Base-by-base conservation (phyloP, 169 alveolate genomes). In the Cryptosporidium tyzzeri region DNA sequence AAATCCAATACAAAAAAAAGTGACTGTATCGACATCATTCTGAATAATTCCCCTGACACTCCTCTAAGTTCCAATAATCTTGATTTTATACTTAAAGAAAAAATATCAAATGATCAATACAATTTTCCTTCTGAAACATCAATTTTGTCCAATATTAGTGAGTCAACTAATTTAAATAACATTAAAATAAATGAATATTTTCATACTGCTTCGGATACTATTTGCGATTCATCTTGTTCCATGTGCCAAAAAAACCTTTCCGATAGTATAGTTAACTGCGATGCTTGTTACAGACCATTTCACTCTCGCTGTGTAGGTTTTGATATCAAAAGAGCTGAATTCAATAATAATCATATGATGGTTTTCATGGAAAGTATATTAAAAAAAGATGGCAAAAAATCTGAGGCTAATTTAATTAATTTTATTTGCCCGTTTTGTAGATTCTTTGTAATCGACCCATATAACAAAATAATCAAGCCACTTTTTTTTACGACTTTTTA, bases 381-480 rank as follows among this genome's bases (percentile, higher is more conserved):
- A 9, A 80, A 59, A 62, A 59, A 29, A 62, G 75, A 80, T 35
- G 31, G 39, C 18, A 80, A 80, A 26, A 31, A 62, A 44, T 12
- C 12, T 23, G 31, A 44, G 2, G 39, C 39, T 61, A 65, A 80
- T 59, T 62, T 80, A 23, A 41, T 80, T 29, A 80, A 80, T 33
- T 80, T 80, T 23, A 53, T 80, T 39, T 80, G 89, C 44, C 89
- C 89, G 9, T 80, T 80, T 80, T 80, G 89, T 14, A 80, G 89
- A 29, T 80, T 80, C 70, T 26, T 62, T 44, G 75, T 53, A 3
- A 59, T 80, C 29, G 89, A 80, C 62, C 89, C 89, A 31, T 80
- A 62, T 33, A 80, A 80, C 44, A 62, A 59, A 29, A 59, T 39
- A 26, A 31, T 62, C 2, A 80, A 80, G 8, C 89, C 89, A 37